Evolutionary conservation across 352 stramenopile genomes (phyloP).

Genomic region (Globisporangium emineosum): DNA sequence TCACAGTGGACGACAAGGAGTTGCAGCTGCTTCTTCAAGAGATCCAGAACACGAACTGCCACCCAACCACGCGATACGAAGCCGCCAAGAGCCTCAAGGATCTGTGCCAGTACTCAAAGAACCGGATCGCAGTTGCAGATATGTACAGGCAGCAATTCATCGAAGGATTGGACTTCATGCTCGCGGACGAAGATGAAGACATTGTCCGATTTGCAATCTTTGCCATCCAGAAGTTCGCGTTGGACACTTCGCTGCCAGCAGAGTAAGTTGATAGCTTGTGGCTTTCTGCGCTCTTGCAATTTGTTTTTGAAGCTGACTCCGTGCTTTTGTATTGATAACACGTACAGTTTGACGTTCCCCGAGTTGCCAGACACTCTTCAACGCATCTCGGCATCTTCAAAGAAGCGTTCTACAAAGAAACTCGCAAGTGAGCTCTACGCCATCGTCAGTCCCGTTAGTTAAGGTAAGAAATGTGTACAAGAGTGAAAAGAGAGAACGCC

Average conservation of each 20-base stretch:
- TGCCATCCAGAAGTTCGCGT: conserved; percentile 63
- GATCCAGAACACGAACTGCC: conserved; percentile 42
- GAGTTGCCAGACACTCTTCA: conserved; percentile 56
- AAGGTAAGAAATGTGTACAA: conserved; percentile 21
- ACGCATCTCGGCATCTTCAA: conserved; percentile 49
- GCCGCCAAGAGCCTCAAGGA: conserved; percentile 75
- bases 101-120: conserved; percentile 51
- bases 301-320: conserved; percentile 10
- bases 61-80: conserved; percentile 60
- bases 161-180: conserved; percentile 49
- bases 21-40: conserved; percentile 58
- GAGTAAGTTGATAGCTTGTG: conserved; percentile 30
- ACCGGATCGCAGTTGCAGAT: conserved; percentile 41
- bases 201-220: conserved; percentile 75
- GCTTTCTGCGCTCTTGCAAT: conserved; percentile 7
- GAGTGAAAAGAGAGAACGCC: background rate
- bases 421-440: conserved; percentile 64
- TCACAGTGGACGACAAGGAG: conserved; percentile 44
- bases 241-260: conserved; percentile 44
- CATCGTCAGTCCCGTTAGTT: conserved; percentile 50
- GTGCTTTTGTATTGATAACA: conserved; percentile 16
- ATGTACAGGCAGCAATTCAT: conserved; percentile 52
- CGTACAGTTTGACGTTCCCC: conserved; percentile 38
- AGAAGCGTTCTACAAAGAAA: conserved; percentile 71
- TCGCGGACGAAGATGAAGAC: conserved; percentile 69